Evolutionary conservation across 2,329 filamentous ascomycete species (phyloP).

Genomic region (Alternaria triticina): DNA sequence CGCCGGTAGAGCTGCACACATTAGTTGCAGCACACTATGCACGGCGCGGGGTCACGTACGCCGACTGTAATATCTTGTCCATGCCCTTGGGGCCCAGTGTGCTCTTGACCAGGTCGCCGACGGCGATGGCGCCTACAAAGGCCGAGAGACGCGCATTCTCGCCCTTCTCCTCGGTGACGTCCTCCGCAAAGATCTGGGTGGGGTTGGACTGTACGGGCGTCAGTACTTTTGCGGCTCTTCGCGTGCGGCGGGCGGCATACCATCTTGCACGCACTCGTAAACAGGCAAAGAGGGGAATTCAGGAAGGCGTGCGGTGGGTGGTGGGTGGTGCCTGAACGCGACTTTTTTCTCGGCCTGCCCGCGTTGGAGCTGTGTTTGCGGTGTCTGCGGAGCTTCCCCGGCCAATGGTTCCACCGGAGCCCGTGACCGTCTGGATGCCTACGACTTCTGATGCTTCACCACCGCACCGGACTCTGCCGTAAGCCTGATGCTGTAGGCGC

Average conservation of each 20-base stretch:
- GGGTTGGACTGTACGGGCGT: conserved; percentile 64
- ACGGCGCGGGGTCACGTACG: conserved; percentile 63
- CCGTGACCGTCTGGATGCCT: conserved; percentile 29
- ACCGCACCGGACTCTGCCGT: background rate
- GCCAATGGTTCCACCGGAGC: conserved; percentile 25
- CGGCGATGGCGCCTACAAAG: conserved; percentile 97
- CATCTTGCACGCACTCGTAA: conserved; percentile 35
- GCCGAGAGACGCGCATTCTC: conserved; percentile 99
- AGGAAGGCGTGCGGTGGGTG: conserved; percentile 33
- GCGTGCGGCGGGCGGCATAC: conserved; percentile 22
- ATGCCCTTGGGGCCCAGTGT: conserved; percentile 97
- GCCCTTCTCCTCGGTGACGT: conserved; percentile 96
- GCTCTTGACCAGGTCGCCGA: conserved; percentile 96
- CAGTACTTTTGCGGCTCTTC: conserved; percentile 8
- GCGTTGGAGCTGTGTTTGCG: conserved; percentile 36
- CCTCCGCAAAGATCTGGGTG: conserved; percentile 97
- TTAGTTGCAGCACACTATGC: conserved; percentile 26
- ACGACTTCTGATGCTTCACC: conserved; percentile 14
- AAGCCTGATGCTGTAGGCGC: background rate
- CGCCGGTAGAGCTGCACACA: conserved; percentile 77
- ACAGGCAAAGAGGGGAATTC: conserved; percentile 41
- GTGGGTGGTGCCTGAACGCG: conserved; percentile 41
- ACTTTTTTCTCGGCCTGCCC: conserved; percentile 43
- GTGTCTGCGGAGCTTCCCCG: conserved; percentile 24
- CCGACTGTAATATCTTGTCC: conserved; percentile 97